These are phyloP conservation scores for Anethum foeniculum DNA, from an alignment of 140 eudicot species.

Conservation along the genomic window DNA sequence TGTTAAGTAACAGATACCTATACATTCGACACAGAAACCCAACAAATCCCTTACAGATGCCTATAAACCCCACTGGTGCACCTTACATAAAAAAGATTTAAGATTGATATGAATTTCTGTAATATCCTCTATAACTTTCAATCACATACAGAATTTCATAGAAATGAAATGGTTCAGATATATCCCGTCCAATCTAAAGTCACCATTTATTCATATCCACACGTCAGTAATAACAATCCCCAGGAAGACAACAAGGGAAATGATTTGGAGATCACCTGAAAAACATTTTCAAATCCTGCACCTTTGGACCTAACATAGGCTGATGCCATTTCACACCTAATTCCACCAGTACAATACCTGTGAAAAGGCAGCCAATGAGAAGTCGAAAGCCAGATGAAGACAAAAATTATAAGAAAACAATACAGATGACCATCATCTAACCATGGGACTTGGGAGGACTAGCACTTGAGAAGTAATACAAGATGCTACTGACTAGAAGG, in stretches of 20 bases:
- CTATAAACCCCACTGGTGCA: background rate
- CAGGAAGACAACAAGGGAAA: background rate
- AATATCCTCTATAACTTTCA: background rate
- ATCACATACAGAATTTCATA: background rate
- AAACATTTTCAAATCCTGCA: conserved; percentile 92
- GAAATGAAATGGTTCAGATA: background rate
- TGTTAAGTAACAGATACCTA: background rate
- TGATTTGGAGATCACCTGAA: conserved; percentile 37
- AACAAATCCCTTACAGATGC: background rate
- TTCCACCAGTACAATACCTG: conserved; percentile 98
- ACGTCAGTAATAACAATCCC: background rate
- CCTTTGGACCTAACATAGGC: conserved; percentile 94
- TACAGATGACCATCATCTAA: background rate
- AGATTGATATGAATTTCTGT: background rate
- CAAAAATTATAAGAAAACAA: background rate
- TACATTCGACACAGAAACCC: background rate
- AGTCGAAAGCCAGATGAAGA: background rate
- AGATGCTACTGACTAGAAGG: background rate
- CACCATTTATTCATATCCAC: background rate
- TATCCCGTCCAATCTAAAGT: background rate
- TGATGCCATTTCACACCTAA: conserved; percentile 97
- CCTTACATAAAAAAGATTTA: background rate
- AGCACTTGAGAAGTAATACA: background rate
- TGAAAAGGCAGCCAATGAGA: conserved; percentile 3
- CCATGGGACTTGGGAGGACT: background rate